Base-by-base conservation (phyloP, 2,329 filamentous ascomycete species). In the Alternaria solani region DNA sequence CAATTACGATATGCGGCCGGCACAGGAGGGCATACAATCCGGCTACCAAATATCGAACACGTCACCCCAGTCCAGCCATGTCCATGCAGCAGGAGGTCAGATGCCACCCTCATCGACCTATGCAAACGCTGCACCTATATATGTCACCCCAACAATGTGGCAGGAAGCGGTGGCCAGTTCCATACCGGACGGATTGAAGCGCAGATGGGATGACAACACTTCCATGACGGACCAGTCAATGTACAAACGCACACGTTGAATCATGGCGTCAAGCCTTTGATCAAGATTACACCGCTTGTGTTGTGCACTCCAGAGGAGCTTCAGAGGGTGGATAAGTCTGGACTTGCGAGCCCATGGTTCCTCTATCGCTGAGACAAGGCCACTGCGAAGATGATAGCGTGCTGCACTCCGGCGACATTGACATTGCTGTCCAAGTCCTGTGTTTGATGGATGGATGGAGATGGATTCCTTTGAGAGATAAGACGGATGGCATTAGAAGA, bases 111-210 rank as follows among this genome's bases (percentile, higher is more conserved):
- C 76, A n/a, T 73, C 76, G 14, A 72, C 67, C 12, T 79, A 78
- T 57, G 61, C 75, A 38, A 67, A 71, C 44, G 59, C 73, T 6
- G 72, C 67, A 36, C 67, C 72, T 26, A 66, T 74, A 5, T 81
- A 78, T 52, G 82, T 84, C 30, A 82, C 82, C n/a, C 81, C 82
- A 5, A 78, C 79, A 38, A 83, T 83, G 81, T 84, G 82, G 82
- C 82, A 84, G 68, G 81, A 83, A 56, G 81, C 81, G 2, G 82
- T 84, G 51, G 78, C 78, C 20, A 79, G 74, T 46, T 78, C 78
- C 5, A 76, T 80, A 58, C 70, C 75, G 11, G 77, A 78, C 43
- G 78, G 79, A 2, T 67, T 80, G 32, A 84, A 84, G 71, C 75
- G 82, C 57, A 75, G 81, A 62, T 81, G 81, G 73, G 80, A 83